These are phyloP conservation scores for Podospora conica DNA, from an alignment of 495 filamentous ascomycete species.

Conservation along the genomic window DNA sequence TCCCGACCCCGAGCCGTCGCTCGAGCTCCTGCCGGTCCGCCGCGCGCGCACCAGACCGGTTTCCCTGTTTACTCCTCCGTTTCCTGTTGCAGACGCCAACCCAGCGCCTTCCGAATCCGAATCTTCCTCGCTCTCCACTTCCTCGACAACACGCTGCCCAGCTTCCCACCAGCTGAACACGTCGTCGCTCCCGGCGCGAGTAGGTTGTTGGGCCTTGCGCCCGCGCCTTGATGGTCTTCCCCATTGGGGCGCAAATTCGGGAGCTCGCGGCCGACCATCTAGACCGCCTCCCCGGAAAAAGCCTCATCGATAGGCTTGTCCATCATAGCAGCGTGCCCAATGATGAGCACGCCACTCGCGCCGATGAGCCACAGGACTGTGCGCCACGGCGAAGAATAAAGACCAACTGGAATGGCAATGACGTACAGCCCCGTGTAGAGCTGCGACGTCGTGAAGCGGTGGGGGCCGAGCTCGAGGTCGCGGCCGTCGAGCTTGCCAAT, in stretches of 20 bases:
- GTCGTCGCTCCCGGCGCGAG: constrained; percentile 50
- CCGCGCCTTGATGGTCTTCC: constrained; percentile 95
- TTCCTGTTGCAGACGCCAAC: constrained; percentile 34
- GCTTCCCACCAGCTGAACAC: constrained; percentile 37
- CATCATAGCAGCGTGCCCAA: constrained; percentile 93
- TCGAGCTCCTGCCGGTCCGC: constrained; percentile 41
- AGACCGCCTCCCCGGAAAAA: constrained; percentile 99
- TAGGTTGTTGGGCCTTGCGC: constrained; percentile 54
- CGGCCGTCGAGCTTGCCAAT: constrained; percentile 82
- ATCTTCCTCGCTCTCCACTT: constrained; percentile 59
- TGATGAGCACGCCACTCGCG: constrained; percentile 80
- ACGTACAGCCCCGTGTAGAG: constrained; percentile 85
- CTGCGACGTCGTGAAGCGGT: constrained; percentile 82
- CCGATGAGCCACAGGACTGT: constrained; percentile 93
- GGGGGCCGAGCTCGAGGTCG: constrained; percentile 78
- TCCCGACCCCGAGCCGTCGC: constrained; percentile 50
- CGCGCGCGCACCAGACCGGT: constrained; percentile 36
- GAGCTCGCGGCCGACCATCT: constrained; percentile 99
- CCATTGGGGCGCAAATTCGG: constrained; percentile 89
- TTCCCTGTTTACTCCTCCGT: constrained; percentile 41
- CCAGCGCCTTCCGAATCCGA: constrained; percentile 55
- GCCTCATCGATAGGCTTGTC: constrained; percentile 99
- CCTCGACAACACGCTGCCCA: constrained; percentile 56
- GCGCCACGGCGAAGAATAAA: constrained; percentile 73
- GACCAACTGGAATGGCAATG: constrained; percentile 72